A percentile compares a stretch with the other conserved stretches of the same genome.
Conservation (phyloP, 2,329 filamentous ascomycete species). For the Albifimbria verrucaria region DNA sequence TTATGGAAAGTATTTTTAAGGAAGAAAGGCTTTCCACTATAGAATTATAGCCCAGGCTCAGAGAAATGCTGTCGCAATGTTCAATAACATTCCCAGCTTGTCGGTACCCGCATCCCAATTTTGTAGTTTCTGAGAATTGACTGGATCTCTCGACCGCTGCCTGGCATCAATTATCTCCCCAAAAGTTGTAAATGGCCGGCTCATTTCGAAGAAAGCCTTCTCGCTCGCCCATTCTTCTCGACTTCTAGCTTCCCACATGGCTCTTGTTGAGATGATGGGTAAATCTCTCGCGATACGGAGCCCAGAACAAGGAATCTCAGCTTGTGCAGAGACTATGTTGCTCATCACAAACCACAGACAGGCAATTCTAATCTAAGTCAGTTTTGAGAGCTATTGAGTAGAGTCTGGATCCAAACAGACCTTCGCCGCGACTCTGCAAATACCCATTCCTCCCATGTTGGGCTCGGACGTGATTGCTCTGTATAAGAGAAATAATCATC, state of each 20-base stretch:
- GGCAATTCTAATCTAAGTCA: conserved; percentile 6
- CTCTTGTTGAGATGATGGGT: conserved; percentile 14
- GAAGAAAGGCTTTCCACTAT: too few relatives aligned
- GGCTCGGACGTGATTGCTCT: conserved; percentile 11
- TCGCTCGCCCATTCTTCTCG: conserved; percentile 20
- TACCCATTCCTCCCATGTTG: conserved; percentile 26
- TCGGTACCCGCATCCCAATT: conserved; percentile 22
- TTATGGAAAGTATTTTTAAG: too few relatives aligned
- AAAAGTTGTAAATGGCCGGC: conserved; percentile 10
- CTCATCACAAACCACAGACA: conserved; percentile 22
- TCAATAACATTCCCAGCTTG: conserved; percentile 18
- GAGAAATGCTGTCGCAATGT: conserved; percentile 11
- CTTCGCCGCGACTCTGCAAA: conserved; percentile 26
- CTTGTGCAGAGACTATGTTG: conserved; percentile 15
- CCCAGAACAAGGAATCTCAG: not conserved
- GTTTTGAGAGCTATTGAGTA: conserved; percentile 3
- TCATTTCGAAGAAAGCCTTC: conserved; percentile 13
- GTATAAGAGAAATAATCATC: conserved; percentile 10
- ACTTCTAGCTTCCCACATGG: conserved; percentile 21
- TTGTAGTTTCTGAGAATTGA: conserved; percentile 12
- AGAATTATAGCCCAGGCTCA: too few relatives aligned
- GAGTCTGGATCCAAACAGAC: too few relatives aligned
- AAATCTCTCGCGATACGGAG: conserved; percentile 8
- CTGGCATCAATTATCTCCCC: conserved; percentile 14
- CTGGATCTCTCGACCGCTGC: not conserved